Evolutionary conservation across 169 alveolate species (phyloP), one percentile per base, ranked within the genome.

Genomic region (Cardiosporidium cionae): DNA sequence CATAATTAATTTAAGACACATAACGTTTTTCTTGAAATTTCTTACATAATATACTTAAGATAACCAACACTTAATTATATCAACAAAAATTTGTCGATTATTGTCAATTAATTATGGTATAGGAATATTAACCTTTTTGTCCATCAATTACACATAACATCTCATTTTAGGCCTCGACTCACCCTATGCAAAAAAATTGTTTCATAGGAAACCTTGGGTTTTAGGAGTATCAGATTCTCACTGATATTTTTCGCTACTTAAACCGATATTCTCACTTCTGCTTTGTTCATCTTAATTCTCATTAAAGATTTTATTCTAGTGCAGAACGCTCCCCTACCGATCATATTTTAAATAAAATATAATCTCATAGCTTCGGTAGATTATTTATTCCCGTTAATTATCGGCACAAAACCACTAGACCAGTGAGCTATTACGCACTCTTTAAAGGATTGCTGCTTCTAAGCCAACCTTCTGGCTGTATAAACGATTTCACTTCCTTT

Each of bases 301-400:
- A 44, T 44, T 44, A 16, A 44, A 44, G n/a, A 44, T 44, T 44
- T 44, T 44, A 44, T 44, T 44, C 58, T 44, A 44, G n/a, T 16
- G 58, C n/a, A 44, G 58, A 44, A 44, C 58, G 58, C 58, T 44
- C 58, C 58, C 58, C 58, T 44, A 44, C 58, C 58, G 58, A 44
- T 44, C n/a, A 16, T 44, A 16, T 44, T 44, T n/a, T n/a, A n/a
- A n/a, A n/a, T n/a, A n/a, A n/a, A n/a, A n/a, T n/a, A 44, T 44
- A 44, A 44, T 44, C 58, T 44, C 58, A 44, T 44, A 44, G 58
- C 58, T 44, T 44, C 58, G 58, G 58, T 44, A 44, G 16, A 44
- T 44, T 44, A n/a, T 44, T 44, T 44, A 44, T 44, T 44, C 58
- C 58, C 58, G 16, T 16, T 16, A 44, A 44, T 44, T 44, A 16